Base-by-base conservation (phyloP, 2,329 filamentous ascomycete species). In the Coniochaeta prunicola region DNA sequence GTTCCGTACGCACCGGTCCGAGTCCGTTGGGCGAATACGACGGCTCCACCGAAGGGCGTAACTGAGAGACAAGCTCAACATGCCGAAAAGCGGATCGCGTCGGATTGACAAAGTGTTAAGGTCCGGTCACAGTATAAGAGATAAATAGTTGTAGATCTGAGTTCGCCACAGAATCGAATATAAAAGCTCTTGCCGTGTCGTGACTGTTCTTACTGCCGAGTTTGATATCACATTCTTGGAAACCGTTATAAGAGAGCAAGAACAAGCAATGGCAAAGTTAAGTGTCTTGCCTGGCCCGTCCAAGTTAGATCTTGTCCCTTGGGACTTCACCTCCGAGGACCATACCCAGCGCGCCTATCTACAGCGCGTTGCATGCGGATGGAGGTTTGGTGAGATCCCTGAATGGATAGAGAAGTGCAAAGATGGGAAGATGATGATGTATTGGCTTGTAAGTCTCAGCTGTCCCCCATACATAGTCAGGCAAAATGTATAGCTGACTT, bases 331-430 rank as follows among this genome's bases (percentile, higher is more conserved):
- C 28, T 55, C 53, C 28, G 31, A 55, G 26, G 28, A 33, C 2
- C 53, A 55, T 17, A 21, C 15, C 1, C 28, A 55, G 12, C 53
- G 53, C 53, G 33, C 33, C 30, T 55, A 21, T 28, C 30, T 33
- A n/a, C 53, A 55, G 33, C 53, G 53, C 19, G 6, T 55, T n/a
- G 28, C 53, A n/a, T 55, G 53, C 31, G 53, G 53, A 19, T 55
- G 53, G 53, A 24, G 53, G 30, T 33, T 28, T 9, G n/a, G 30
- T 6, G 53, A 55, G 24, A 9, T 55, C 19, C 28, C n/a, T n/a
- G 53, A 55, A 2, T 55, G 53, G 53, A 17, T 36, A 13, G 26
- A 55, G 53, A 34, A 33, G 30, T 34, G n/a, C 9, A 55, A 33
- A 6, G 30, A 33, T 3, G 53, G 53, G 8, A 55, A 33, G 17